Evolutionary conservation across 768 basidiomycete genomes (phyloP).

Genomic region (Xerocomellus intermedius): DNA sequence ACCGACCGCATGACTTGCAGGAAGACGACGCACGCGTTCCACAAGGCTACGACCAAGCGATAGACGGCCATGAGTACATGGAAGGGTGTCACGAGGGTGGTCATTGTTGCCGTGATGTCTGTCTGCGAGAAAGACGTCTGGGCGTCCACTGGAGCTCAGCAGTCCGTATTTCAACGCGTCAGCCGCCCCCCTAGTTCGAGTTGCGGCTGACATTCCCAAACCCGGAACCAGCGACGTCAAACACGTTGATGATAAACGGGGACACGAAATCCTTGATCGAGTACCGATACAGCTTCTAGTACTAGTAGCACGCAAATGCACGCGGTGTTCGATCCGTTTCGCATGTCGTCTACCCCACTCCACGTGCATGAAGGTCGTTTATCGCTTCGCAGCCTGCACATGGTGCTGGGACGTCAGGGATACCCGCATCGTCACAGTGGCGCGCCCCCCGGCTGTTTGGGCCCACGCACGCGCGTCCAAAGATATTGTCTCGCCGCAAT

Average conservation of each 20-base stretch:
- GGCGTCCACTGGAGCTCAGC: neutral
- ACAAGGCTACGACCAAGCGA: neutral
- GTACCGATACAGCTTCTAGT: conserved; percentile 4
- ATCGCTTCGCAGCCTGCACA: too few species aligned
- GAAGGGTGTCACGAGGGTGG: conserved; percentile 2
- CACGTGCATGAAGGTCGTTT: too few species aligned
- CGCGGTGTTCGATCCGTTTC: too few species aligned
- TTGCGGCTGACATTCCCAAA: neutral
- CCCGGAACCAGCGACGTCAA: neutral
- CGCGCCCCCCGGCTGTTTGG: too few species aligned
- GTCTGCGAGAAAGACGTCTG: neutral
- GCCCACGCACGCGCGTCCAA: too few species aligned
- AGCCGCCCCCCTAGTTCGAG: neutral
- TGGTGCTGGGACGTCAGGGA: too few species aligned
- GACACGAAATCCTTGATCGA: neutral
- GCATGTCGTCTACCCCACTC: too few species aligned
- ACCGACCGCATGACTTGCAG: conserved; percentile 8
- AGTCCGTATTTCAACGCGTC: neutral
- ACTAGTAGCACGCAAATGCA: too few species aligned
- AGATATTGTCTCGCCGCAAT: too few species aligned
- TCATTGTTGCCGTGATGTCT: conserved; percentile 3
- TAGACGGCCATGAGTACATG: conserved; percentile 2
- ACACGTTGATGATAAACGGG: neutral
- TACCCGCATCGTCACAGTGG: too few species aligned
- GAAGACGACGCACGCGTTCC: conserved; percentile 16